These are phyloP conservation scores for Leccinum rimulosum DNA, from an alignment of 768 basidiomycete species.

Conservation along the genomic window DNA sequence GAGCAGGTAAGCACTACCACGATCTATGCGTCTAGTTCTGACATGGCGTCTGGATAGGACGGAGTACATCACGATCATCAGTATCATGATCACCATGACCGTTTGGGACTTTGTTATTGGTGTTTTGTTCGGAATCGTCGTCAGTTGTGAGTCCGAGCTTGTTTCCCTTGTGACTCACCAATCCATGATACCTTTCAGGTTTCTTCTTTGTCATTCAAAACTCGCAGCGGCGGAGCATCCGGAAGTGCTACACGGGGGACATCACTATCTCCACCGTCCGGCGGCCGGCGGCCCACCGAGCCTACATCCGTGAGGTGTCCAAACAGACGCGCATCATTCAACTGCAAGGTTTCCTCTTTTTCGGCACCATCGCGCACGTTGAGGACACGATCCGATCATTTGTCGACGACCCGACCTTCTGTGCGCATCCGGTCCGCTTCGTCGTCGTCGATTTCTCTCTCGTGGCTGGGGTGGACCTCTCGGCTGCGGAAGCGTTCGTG, in stretches of 20 bases:
- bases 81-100: slow-evolving; percentile 92
- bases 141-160: slow-evolving; percentile 63
- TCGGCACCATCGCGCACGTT: slow-evolving; percentile 88
- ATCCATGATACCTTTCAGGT: slow-evolving; percentile 38
- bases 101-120: slow-evolving; percentile 93
- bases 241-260: slow-evolving; percentile 79
- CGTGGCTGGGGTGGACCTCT: slow-evolving; percentile 91
- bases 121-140: slow-evolving; percentile 86
- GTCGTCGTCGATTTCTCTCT: slow-evolving; percentile 84
- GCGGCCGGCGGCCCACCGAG: slow-evolving; percentile 80
- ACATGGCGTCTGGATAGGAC: slow-evolving; percentile 38
- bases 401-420: slow-evolving; percentile 70
- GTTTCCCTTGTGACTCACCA: slow-evolving; percentile 1
- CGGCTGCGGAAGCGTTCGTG: slow-evolving; percentile 92
- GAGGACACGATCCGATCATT: slow-evolving; percentile 82
- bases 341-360: slow-evolving; percentile 91
- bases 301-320: slow-evolving; percentile 89
- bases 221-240: slow-evolving; percentile 80
- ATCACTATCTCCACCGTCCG: slow-evolving; percentile 89
- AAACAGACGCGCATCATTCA: slow-evolving; percentile 87
- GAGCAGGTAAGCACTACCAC: slow-evolving; percentile 52
- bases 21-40: background rate
- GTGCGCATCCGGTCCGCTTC: slow-evolving; percentile 78
- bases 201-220: slow-evolving; percentile 98
- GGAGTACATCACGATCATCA: slow-evolving; percentile 80